These are phyloP conservation scores for Heliamphora pulchella DNA, from an alignment of 179 eudicot species.

Conservation along the genomic window DNA sequence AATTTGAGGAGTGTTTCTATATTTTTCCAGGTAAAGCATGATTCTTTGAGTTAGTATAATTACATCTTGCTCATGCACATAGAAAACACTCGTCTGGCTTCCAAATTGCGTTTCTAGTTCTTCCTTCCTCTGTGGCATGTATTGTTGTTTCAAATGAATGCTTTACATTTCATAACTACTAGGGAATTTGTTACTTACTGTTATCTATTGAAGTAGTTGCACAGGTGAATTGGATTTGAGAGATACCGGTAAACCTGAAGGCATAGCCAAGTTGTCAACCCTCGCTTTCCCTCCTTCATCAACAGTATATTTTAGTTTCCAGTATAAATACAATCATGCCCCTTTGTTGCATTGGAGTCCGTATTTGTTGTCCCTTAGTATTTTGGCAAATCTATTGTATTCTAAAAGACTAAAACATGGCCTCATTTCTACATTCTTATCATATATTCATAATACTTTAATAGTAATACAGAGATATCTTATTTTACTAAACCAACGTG, in stretches of 20 bases:
- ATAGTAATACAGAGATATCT: no score
- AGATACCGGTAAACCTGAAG: neutral
- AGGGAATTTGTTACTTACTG: no score
- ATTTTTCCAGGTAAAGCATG: neutral
- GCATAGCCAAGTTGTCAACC: neutral
- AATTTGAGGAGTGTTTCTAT: neutral
- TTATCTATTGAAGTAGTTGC: no score
- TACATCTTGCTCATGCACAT: neutral
- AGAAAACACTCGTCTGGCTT: neutral
- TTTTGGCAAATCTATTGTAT: no score
- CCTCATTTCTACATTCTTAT: no score
- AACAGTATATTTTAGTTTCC: neutral
- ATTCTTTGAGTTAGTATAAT: neutral
- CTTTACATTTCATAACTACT: neutral
- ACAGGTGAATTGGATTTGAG: neutral
- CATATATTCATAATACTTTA: no score
- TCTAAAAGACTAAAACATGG: no score
- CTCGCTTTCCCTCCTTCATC: neutral
- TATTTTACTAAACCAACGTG: no score
- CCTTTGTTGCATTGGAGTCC: neutral
- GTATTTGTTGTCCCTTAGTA: no score
- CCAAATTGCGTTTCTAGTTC: neutral
- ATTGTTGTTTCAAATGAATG: neutral
- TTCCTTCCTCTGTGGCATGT: neutral
- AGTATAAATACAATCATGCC: neutral